Base-by-base conservation (phyloP, 2,329 filamentous ascomycete genomes). In the Colletotrichum incanum region DNA sequence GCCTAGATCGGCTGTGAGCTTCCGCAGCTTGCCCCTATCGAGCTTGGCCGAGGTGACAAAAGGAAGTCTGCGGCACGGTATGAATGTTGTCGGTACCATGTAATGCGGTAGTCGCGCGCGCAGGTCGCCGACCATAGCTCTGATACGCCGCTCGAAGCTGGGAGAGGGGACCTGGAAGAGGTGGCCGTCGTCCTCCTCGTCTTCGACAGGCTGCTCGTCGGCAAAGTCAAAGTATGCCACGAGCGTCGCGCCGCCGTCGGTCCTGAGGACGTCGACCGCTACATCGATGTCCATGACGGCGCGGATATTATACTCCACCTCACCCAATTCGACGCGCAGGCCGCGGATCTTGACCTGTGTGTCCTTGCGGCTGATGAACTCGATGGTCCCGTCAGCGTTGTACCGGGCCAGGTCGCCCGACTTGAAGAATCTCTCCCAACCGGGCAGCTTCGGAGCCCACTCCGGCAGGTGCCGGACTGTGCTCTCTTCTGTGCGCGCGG, bases 11-110 rank as follows among this genome's bases (percentile, higher is more conserved):
- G 58, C 45, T 5, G 65, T 34, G 23, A 67, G 47, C 18, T 14
- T 50, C n/a, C 3, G 28, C 4, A 67, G 49, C 16, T n/a, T 58
- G 43, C 50, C 50, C n/a, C 75, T 73, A 45, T 77, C 73, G 3
- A 72, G 56, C 54, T 78, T 78, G 12, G 74, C 74, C 8, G 74
- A 74, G 1, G 39, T 34, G 0, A 65, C 73, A 39, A 69, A 58
- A 3, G 76, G 76, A 34, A 77, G 41, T 5, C 26, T 39, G 1
- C 47, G 47, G 11, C 77, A 59, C 3, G 68, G 52, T 18, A 75
- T 47, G 52, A 74, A 67, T 23, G 70, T 37, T 3, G 65, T 58
- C 1, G 76, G 76, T 1, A 78, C 54, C 76, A 78, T 77, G 62
- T 76, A 75, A 3, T 54, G 63, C 2, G 75, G 75, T 1, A 78